phyloP scores from a whole-genome alignment of 495 filamentous ascomycete species.

The Melanomma pulvis-pyrius region DNA sequence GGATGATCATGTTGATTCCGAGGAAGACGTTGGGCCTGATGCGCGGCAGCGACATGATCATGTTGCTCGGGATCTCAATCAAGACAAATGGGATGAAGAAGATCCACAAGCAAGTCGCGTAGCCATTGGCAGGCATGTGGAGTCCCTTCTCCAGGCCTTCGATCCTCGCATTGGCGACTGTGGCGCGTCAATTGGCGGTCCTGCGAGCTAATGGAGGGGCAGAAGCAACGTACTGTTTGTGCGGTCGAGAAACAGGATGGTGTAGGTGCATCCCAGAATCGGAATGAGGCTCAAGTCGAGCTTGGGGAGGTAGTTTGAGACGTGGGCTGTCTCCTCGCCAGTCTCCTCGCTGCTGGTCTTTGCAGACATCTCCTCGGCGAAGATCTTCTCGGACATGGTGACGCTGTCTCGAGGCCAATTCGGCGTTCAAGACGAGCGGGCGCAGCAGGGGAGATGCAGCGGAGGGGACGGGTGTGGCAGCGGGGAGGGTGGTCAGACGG shows the following conservation, averaged over 20 bases:
- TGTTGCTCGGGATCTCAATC: slow-evolving; percentile 35
- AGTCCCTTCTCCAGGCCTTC: slow-evolving; percentile 33
- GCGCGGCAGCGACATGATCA: slow-evolving; percentile 34
- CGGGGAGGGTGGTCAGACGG: neutral
- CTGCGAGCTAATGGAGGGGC: neutral
- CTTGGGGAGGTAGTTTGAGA: slow-evolving; percentile 22
- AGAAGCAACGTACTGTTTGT: slow-evolving; percentile 29
- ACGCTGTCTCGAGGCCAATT: neutral
- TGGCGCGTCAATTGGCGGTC: slow-evolving; percentile 9
- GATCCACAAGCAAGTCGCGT: slow-evolving; percentile 32
- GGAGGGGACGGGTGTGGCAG: neutral
- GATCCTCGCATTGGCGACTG: slow-evolving; percentile 38
- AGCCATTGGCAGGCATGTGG: slow-evolving; percentile 30
- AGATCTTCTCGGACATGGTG: slow-evolving; percentile 19
- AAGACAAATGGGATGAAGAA: slow-evolving; percentile 37
- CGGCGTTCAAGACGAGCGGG: neutral
- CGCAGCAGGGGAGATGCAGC: neutral
- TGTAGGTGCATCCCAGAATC: slow-evolving; percentile 29
- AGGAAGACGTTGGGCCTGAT: slow-evolving; percentile 33
- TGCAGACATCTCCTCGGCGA: neutral
- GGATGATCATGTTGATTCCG: slow-evolving; percentile 30
- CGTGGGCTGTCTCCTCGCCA: neutral
- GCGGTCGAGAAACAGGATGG: slow-evolving; percentile 33
- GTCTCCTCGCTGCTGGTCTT: slow-evolving; percentile 14
- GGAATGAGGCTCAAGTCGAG: slow-evolving; percentile 31